Percentiles rank a stretch among this genome's conserved stretches.
phyloP scores from a whole-genome alignment of 2,329 filamentous ascomycete species.

The Elsinoe arachidis region DNA sequence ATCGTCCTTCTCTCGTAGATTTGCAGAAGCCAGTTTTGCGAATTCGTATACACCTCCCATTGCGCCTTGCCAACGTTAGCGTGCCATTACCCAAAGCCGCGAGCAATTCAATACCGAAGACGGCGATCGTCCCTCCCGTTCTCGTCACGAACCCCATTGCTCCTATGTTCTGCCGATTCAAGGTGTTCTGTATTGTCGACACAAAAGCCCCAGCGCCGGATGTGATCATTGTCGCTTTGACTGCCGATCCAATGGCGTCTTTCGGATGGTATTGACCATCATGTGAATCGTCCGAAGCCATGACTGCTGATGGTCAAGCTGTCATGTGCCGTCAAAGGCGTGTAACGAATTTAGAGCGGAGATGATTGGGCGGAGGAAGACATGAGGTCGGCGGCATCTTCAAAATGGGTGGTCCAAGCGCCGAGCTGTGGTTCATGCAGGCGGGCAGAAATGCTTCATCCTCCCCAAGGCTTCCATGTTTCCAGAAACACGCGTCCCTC shows the following conservation, averaged over 20 bases:
- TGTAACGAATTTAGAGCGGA: conserved; percentile 11
- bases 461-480: conserved; percentile 7
- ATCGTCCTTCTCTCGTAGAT: conserved; percentile 79
- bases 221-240: conserved; percentile 57
- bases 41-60: conserved; percentile 72
- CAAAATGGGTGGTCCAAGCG: conserved; percentile 6
- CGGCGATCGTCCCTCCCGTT: conserved; percentile 63
- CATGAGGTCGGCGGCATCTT: conserved; percentile 13
- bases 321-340: conserved; percentile 16
- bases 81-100: neutral
- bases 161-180: conserved; percentile 74
- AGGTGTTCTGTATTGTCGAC: conserved; percentile 76
- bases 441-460: conserved; percentile 5
- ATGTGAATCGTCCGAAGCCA: conserved; percentile 26
- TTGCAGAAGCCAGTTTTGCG: conserved; percentile 65
- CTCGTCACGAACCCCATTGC: conserved; percentile 71
- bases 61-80: conserved; percentile 46
- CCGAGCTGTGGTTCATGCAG: neutral
- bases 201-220: conserved; percentile 61
- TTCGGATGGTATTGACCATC: conserved; percentile 57
- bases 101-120: conserved; percentile 45
- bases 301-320: conserved; percentile 11
- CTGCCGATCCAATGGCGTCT: conserved; percentile 62
- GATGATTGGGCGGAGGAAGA: conserved; percentile 2
- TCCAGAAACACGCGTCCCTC: neutral